Conservation (phyloP, 1,284 basidiomycete genomes). For the Apiotrichum veenhuisii region DNA sequence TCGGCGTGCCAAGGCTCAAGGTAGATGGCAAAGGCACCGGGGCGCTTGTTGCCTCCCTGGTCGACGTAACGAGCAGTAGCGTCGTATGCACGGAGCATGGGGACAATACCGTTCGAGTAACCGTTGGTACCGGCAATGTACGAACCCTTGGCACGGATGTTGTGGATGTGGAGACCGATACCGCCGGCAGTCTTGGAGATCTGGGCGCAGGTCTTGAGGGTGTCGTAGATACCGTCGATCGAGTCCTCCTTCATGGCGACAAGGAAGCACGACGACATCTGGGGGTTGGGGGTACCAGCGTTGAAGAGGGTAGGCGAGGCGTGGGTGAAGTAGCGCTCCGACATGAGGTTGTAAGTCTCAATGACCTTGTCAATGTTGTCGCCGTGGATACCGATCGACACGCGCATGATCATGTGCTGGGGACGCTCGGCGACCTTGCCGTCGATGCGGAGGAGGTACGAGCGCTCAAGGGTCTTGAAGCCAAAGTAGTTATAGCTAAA, state of each 20-base stretch:
- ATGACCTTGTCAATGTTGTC: constrained; percentile 81
- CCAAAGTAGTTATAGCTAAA: constrained; percentile 98
- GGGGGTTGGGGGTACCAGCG: constrained; percentile 91
- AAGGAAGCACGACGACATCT: constrained; percentile 96
- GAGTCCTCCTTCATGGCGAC: constrained; percentile 99
- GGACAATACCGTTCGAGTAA: constrained; percentile 97
- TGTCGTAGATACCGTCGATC: constrained; percentile 99
- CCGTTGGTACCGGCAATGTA: constrained; percentile 75
- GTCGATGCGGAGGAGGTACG: constrained; percentile 91
- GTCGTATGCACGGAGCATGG: constrained; percentile 98
- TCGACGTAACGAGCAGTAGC: constrained; percentile 99
- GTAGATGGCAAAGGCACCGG: constrained; percentile 97
- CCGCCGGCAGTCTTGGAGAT: constrained; percentile 99
- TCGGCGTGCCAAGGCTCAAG: constrained; percentile 98
- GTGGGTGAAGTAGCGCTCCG: constrained; percentile 94
- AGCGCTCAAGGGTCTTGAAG: constrained; percentile 98
- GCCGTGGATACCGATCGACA: constrained; percentile 96
- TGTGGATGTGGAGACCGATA: constrained; percentile 94
- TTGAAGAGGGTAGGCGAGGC: constrained; percentile 99
- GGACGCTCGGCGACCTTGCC: constrained; percentile 95
- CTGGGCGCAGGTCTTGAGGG: constrained; percentile 96
- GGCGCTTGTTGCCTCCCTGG: constrained; percentile 99
- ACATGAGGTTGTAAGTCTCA: constrained; percentile 94
- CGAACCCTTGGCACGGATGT: constrained; percentile 89
- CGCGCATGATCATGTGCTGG: constrained; percentile 99